These are phyloP conservation scores for Boletus coccyginus DNA, from an alignment of 768 basidiomycete species.

Conservation along the genomic window DNA sequence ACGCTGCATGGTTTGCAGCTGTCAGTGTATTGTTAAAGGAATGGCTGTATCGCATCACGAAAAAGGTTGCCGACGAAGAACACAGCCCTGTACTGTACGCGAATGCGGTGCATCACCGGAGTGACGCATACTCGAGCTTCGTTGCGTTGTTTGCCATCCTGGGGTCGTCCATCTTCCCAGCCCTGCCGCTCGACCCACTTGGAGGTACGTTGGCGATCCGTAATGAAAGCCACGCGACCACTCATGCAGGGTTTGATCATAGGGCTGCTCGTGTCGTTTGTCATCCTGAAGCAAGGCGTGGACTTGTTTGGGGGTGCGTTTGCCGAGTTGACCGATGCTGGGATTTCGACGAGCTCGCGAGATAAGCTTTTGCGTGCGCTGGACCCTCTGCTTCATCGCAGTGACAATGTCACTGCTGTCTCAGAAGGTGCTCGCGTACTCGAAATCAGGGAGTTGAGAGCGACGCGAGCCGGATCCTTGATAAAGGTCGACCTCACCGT, in stretches of 20 bases:
- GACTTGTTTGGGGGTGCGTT: slow-evolving; percentile 65
- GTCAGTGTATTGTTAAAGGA: slow-evolving; percentile 82
- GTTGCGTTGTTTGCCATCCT: slow-evolving; percentile 93
- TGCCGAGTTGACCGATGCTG: slow-evolving; percentile 81
- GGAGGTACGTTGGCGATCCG: slow-evolving; percentile 57
- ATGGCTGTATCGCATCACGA: slow-evolving; percentile 88
- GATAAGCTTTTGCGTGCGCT: slow-evolving; percentile 54
- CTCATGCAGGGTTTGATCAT: slow-evolving; percentile 5
- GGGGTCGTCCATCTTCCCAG: slow-evolving; percentile 82
- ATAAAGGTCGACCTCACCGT: slow-evolving; percentile 83
- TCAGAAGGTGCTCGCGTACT: slow-evolving; percentile 32
- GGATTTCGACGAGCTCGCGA: slow-evolving; percentile 58
- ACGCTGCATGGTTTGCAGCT: slow-evolving; percentile 96
- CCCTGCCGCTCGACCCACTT: slow-evolving; percentile 88
- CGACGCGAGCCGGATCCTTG: slow-evolving; percentile 75
- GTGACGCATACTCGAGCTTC: slow-evolving; percentile 89
- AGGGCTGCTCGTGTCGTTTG: slow-evolving; percentile 86
- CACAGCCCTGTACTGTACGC: slow-evolving; percentile 88
- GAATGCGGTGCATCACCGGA: slow-evolving; percentile 98
- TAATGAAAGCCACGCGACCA: not conserved
- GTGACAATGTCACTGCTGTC: slow-evolving; percentile 14
- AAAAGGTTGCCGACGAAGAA: slow-evolving; percentile 87
- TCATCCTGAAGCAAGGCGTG: slow-evolving; percentile 81
- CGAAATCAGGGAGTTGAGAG: slow-evolving; percentile 55
- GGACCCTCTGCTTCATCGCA: slow-evolving; percentile 46